Evolutionary conservation across 2,329 filamentous ascomycete species (phyloP).

Genomic region (Achaetomium macrosporum): DNA sequence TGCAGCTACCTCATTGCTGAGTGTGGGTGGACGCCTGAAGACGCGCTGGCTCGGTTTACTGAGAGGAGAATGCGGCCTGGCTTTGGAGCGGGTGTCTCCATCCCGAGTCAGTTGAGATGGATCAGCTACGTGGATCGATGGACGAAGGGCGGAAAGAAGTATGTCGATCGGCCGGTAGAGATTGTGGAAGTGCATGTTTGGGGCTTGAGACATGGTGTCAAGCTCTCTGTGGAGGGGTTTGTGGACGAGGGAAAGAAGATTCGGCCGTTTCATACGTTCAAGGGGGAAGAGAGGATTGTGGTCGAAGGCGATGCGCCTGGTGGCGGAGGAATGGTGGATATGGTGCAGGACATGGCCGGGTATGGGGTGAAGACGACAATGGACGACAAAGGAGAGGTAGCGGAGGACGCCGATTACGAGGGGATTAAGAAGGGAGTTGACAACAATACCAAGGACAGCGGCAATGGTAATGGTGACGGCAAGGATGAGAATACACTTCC

Average conservation of each 20-base stretch:
- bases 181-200: conserved; percentile 85
- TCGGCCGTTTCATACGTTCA: conserved; percentile 75
- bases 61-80: conserved; percentile 80
- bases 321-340: conserved; percentile 43
- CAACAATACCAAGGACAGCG: conserved; percentile 6
- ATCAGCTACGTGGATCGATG: conserved; percentile 84
- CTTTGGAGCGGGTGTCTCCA: conserved; percentile 86
- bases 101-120: conserved; percentile 86
- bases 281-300: conserved; percentile 62
- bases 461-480: neutral
- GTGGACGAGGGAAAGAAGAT: conserved; percentile 86
- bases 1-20: conserved; percentile 89
- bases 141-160: conserved; percentile 68
- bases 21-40: conserved; percentile 54
- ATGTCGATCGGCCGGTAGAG: conserved; percentile 77
- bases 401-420: conserved; percentile 34
- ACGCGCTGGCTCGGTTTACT: conserved; percentile 58
- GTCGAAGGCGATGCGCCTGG: conserved; percentile 53
- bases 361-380: conserved; percentile 28
- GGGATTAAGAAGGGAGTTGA: conserved; percentile 17
- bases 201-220: conserved; percentile 82
- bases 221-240: conserved; percentile 78
- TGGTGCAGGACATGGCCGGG: conserved; percentile 49
- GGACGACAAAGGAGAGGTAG: conserved; percentile 15
- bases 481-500: conserved; percentile 24